Conservation (phyloP, 2,329 filamentous ascomycete genomes). For the Alternaria sp. region DNA sequence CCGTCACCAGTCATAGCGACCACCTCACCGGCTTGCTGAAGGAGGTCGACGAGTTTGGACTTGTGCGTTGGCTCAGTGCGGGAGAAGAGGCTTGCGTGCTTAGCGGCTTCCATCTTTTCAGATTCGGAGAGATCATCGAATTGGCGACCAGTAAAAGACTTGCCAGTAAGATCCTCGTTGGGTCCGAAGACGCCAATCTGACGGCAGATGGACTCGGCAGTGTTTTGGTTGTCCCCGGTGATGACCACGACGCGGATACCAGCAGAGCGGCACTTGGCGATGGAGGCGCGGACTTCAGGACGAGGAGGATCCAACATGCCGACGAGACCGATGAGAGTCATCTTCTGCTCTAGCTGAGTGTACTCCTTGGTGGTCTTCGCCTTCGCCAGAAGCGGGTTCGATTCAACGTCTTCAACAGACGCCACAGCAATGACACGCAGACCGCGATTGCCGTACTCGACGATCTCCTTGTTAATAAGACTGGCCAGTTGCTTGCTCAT, state of each 20-base stretch:
- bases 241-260: conserved; percentile 98
- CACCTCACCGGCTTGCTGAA: conserved; percentile 90
- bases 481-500: conserved; percentile 73
- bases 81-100: conserved; percentile 89
- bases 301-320: conserved; percentile 97
- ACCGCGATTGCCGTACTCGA: conserved; percentile 89
- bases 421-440: conserved; percentile 95
- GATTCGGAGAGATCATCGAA: conserved; percentile 83
- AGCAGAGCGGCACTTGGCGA: conserved; percentile 86
- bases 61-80: conserved; percentile 96
- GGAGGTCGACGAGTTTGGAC: conserved; percentile 94
- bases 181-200: conserved; percentile 92
- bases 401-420: conserved; percentile 76
- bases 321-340: conserved; percentile 92
- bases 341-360: conserved; percentile 83
- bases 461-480: conserved; percentile 78
- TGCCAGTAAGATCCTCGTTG: conserved; percentile 82
- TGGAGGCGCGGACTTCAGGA: conserved; percentile 85
- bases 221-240: conserved; percentile 97
- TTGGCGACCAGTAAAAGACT: conserved; percentile 94
- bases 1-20: conserved; percentile 99
- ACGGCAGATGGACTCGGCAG: conserved; percentile 95
- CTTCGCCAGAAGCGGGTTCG: conserved; percentile 71
- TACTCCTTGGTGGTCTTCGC: conserved; percentile 88
- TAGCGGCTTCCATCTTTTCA: conserved; percentile 84